A percentile compares a stretch with the other conserved stretches of the same genome.
Evolutionary conservation across 495 filamentous ascomycete genomes (phyloP).

Genomic region (Trichoderma erinaceum): DNA sequence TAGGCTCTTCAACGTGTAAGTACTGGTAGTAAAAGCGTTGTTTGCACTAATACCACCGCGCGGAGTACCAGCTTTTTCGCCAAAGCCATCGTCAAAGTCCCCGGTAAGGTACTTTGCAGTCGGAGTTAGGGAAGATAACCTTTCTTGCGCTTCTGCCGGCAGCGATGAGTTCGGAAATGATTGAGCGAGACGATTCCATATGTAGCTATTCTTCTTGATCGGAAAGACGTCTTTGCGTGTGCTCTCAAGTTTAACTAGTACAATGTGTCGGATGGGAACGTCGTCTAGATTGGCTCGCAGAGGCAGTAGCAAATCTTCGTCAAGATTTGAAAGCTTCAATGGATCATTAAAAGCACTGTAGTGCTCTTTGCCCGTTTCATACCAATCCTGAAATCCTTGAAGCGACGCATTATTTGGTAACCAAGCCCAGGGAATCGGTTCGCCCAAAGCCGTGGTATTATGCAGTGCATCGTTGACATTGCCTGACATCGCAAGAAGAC

Average conservation of each 20-base stretch:
- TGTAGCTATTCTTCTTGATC: slow-evolving; percentile 32
- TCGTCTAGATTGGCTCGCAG: slow-evolving; percentile 29
- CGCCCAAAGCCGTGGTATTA: background rate
- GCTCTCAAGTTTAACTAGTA: slow-evolving; percentile 40
- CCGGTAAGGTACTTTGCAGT: slow-evolving; percentile 39
- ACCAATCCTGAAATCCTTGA: slow-evolving; percentile 2
- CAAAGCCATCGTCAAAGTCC: slow-evolving; percentile 32
- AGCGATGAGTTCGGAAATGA: slow-evolving; percentile 26
- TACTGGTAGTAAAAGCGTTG: slow-evolving; percentile 37
- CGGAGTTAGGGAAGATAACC: slow-evolving; percentile 31
- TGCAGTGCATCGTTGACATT: background rate
- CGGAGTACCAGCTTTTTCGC: slow-evolving; percentile 25
- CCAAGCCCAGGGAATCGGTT: background rate
- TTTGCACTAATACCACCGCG: slow-evolving; percentile 40
- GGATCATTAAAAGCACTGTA: slow-evolving; percentile 38
- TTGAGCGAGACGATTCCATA: slow-evolving; percentile 34
- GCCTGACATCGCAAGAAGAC: background rate
- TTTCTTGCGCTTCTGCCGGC: slow-evolving; percentile 27
- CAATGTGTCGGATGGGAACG: slow-evolving; percentile 39
- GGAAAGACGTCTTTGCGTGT: slow-evolving; percentile 44
- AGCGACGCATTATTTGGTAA: background rate
- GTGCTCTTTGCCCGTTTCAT: slow-evolving; percentile 17
- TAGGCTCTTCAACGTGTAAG: slow-evolving; percentile 42
- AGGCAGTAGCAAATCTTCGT: slow-evolving; percentile 30
- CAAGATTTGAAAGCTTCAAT: slow-evolving; percentile 39